Evolutionary conservation across 306 rosid genomes (phyloP).

Genomic region (Nissolia schottii): DNA sequence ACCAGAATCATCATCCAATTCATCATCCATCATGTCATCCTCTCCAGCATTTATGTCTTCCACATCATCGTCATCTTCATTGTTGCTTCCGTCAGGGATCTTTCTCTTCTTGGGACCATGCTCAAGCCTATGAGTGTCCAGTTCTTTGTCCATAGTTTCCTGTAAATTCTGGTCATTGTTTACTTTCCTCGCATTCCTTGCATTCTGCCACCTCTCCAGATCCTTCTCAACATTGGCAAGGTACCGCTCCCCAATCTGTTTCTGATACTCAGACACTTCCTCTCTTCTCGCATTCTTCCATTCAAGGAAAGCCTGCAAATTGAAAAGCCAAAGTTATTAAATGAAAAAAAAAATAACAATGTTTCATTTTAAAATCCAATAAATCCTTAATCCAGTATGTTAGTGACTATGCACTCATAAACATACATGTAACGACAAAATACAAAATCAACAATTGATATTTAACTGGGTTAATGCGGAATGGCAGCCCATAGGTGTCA

Average conservation of each 20-base stretch:
- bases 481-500: not conserved
- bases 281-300: conserved; percentile 91
- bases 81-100: conserved; percentile 71
- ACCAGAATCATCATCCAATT: conserved; percentile 64
- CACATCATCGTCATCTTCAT: conserved; percentile 84
- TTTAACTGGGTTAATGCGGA: not conserved
- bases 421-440: not conserved
- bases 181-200: conserved; percentile 65
- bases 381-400: not conserved
- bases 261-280: conserved; percentile 80
- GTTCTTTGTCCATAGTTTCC: conserved; percentile 98
- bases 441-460: not conserved
- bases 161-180: conserved; percentile 73
- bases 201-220: conserved; percentile 93
- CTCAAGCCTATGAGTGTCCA: conserved; percentile 96
- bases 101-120: conserved; percentile 96
- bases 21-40: conserved; percentile 95
- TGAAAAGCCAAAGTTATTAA: not conserved
- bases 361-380: not conserved
- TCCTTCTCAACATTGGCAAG: conserved; percentile 89
- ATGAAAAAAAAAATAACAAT: not conserved
- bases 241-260: conserved; percentile 83
- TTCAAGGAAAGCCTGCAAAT: conserved; percentile 63
- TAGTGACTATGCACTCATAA: not conserved
- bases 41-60: conserved; percentile 89